Evolutionary conservation across 2,329 filamentous ascomycete genomes (phyloP), one percentile per base, ranked within the genome.

Genomic region (Verticillium nonalfalfae): DNA sequence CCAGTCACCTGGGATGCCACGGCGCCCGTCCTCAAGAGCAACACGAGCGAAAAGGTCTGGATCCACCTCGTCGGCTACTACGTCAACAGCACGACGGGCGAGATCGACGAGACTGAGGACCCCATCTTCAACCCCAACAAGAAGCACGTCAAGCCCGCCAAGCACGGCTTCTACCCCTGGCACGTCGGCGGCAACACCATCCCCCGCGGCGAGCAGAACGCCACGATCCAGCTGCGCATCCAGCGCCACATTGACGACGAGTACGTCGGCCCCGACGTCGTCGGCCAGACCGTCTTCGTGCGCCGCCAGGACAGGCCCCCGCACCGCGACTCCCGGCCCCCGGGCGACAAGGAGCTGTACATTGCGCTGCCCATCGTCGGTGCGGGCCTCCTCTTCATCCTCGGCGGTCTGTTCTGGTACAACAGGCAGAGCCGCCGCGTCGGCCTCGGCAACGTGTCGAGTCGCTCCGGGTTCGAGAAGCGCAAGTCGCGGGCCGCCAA

Each of bases 1-100:
- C 7, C 56, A 85, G 83, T 86, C 60, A 84, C 81, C 34, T 86
- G 83, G 83, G 82, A 86, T 65, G 74, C 82, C 31, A 72, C 76
- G 58, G 81, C 75, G 71, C 85, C 83, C 74, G 74, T 75, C 67
- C 58, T 59, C 26, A 69, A 73, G 57, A 72, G 74, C 60, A 76
- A 78, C 66, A 73, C 73, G 31, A 76, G 73, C 56, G 60, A 66
- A 31, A 59, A 61, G 45, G 68, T 79, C 60, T 67, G 70, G 9
- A 58, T 76, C 58, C 65, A 71, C 52, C 39, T 67, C 45, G 34
- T 56, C 4, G 75, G 73, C 66, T 71, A 71, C 67, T 76, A 77
- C 64, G 71, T 79, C 64, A 76, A 81, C 68, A 71, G 73, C 64
- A 73, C 73, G 60, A 66, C 64, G 1, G 69, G 68, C 63, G 63